phyloP scores from a whole-genome alignment of 2,329 filamentous ascomycete species.

The Ascosphaera aggregata region DNA sequence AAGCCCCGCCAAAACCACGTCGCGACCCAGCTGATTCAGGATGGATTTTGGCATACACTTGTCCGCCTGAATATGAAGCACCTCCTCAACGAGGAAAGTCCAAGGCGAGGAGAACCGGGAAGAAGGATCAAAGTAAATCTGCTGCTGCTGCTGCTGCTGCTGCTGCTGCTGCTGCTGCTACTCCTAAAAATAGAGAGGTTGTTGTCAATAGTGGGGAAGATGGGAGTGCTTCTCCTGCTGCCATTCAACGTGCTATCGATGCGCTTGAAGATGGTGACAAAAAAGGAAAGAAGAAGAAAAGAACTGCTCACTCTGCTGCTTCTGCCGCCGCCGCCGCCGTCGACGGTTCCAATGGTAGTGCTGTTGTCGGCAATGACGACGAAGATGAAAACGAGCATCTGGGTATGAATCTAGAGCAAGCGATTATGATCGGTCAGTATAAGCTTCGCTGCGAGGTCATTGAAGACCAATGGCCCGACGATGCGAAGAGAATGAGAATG shows the following conservation, averaged over 20 bases:
- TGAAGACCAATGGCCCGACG: constrained; percentile 5
- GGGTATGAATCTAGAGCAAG: neutral
- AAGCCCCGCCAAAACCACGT: no score
- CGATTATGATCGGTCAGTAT: constrained; percentile 5
- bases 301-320: neutral
- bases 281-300: neutral
- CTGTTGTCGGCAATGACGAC: neutral
- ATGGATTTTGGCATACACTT: no score
- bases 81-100: no score
- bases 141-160: no score
- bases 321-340: neutral
- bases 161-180: no score
- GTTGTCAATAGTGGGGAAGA: no score
- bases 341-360: neutral
- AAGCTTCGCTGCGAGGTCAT: constrained; percentile 4
- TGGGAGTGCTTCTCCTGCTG: neutral
- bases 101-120: no score
- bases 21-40: no score
- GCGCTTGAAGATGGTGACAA: neutral
- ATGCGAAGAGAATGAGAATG: constrained; percentile 5
- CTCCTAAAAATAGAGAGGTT: no score
- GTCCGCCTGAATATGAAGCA: no score
- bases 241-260: neutral
- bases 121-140: no score
- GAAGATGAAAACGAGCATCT: neutral